Evolutionary conservation across 1,284 basidiomycete species (phyloP), one percentile per base, ranked within the genome.

Genomic region (Ustilago hordei): DNA sequence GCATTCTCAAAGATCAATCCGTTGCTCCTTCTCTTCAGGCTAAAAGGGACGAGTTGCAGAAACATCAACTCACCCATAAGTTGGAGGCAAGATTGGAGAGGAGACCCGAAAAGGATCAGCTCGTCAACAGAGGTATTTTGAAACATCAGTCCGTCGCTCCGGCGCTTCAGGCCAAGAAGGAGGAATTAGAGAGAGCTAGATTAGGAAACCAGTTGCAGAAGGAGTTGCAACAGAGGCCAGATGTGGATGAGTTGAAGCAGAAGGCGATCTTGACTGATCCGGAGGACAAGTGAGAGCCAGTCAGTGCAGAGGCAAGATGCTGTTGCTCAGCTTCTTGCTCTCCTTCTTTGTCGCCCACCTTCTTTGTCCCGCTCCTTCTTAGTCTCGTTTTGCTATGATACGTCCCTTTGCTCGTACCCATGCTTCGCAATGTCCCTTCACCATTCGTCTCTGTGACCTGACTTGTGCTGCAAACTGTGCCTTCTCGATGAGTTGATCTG

Each of bases 1-100:
- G 81, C 12, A 81, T 83, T 52, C 67, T 82, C 36, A 82, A 81
- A 53, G 92, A 92, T 70, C 91, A 91, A 82, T 89, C 88, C n/a
- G 88, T 92, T 36, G 91, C 92, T n/a, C 91, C 91, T 8, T 87
- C 89, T n/a, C 85, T 92, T 52, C 89, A 91, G 78, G 92, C 91
- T 36, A 90, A 90, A 64, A 89, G 89, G 81, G 90, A 90, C 65
- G 90, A 90, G 67, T 87, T 93, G 48, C 50, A 73, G 38, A 81
- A 78, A 61, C 53, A 53, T 48, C 75, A 80, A 45, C 55, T 78
- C 36, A 68, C 69, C 47, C 76, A 81, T 52, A 72, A 69, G 35
- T 67, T 83, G 36, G 80, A 79, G 38, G 66, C 65, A 19, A 45
- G 66, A 0, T 56, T 83, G 39, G 81, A 83, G 36, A 62, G 70